Percentiles rank a stretch among this genome's conserved stretches.
These are phyloP conservation scores for Pythium vanterpoolii DNA, from an alignment of 352 stramenopile species.

Conservation along the genomic window DNA sequence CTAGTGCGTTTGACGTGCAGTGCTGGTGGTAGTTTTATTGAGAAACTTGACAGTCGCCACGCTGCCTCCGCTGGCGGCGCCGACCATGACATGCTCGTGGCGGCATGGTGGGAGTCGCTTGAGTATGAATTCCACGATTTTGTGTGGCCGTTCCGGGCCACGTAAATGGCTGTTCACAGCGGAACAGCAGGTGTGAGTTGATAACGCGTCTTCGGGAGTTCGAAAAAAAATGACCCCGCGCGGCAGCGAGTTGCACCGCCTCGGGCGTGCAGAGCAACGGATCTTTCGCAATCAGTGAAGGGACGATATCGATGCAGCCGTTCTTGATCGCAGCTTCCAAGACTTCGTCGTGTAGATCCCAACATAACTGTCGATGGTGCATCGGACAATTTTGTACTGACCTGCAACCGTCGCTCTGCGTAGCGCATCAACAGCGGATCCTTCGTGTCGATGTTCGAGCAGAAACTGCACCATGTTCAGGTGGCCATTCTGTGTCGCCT, in stretches of 20 bases:
- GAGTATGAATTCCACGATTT: neutral
- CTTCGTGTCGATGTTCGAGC: neutral
- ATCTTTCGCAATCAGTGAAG: neutral
- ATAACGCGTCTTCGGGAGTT: neutral
- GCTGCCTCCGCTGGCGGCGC: neutral
- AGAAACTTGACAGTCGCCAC: constrained; percentile 2
- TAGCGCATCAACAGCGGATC: neutral
- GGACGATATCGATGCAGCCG: neutral
- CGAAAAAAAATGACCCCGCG: neutral
- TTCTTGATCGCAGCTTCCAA: neutral
- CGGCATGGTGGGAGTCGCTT: neutral
- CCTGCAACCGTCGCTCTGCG: neutral
- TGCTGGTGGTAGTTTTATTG: constrained; percentile 3
- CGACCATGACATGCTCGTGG: constrained; percentile 1
- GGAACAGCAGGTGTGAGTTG: neutral
- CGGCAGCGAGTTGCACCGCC: neutral
- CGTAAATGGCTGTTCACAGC: neutral
- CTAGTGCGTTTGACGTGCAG: neutral
- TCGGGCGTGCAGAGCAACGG: neutral
- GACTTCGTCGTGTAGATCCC: neutral
- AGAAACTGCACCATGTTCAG: neutral
- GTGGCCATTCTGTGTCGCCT: neutral
- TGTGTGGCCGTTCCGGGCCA: neutral
- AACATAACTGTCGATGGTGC: neutral
- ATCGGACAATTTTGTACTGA: neutral